Conservation (phyloP, 2,329 filamentous ascomycete species). For the Zasmidium cellare region DNA sequence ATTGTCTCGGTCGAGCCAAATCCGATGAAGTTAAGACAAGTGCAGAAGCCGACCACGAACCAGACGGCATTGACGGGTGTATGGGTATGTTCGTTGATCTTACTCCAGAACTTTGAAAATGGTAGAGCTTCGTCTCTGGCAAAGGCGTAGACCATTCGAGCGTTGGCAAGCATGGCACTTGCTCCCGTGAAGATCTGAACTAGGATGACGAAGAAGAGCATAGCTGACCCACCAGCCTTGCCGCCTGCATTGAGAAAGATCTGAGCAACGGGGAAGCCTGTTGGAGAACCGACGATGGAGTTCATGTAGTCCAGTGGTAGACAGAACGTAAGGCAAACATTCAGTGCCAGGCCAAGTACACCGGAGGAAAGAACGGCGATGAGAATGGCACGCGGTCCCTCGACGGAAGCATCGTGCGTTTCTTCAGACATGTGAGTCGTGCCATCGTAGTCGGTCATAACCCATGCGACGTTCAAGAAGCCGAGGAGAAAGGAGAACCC, state of each 20-base stretch:
- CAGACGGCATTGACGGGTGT: slow-evolving; percentile 65
- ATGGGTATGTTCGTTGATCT: slow-evolving; percentile 52
- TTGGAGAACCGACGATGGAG: slow-evolving; percentile 56
- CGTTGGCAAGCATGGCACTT: slow-evolving; percentile 64
- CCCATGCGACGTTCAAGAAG: slow-evolving; percentile 59
- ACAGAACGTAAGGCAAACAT: slow-evolving; percentile 64
- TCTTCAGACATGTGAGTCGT: slow-evolving; percentile 70
- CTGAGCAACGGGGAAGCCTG: slow-evolving; percentile 59
- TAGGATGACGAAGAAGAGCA: slow-evolving; percentile 49
- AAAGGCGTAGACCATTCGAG: slow-evolving; percentile 40
- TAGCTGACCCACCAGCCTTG: slow-evolving; percentile 21
- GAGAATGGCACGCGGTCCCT: slow-evolving; percentile 59
- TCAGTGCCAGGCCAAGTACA: slow-evolving; percentile 61
- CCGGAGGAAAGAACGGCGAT: slow-evolving; percentile 51
- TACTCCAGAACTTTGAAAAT: slow-evolving; percentile 38
- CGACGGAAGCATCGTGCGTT: slow-evolving; percentile 62
- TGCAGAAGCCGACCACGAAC: slow-evolving; percentile 62
- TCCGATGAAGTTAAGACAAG: slow-evolving; percentile 52
- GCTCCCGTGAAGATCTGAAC: slow-evolving; percentile 67
- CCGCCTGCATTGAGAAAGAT: slow-evolving; percentile 59
- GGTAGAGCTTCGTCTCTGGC: slow-evolving; percentile 42
- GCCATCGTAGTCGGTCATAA: slow-evolving; percentile 69
- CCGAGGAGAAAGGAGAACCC: slow-evolving; percentile 64
- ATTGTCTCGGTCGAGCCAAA: slow-evolving; percentile 54
- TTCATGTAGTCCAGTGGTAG: slow-evolving; percentile 56